Conservation (phyloP, 176 grass and related monocot species). For the Carex pumila region DNA sequence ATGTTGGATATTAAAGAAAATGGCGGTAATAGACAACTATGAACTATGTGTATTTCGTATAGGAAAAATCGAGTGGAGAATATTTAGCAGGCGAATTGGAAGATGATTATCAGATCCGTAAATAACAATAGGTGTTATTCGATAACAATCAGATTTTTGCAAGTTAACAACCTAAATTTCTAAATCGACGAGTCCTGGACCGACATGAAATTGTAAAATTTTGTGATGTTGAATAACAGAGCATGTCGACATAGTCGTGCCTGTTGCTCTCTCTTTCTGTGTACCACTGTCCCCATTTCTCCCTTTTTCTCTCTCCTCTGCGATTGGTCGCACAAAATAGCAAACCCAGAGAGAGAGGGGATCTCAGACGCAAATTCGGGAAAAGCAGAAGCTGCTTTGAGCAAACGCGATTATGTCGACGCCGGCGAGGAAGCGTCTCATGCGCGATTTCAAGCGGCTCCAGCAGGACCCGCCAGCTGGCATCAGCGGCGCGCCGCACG, state of each 20-base stretch:
- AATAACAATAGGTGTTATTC: no score
- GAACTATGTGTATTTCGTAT: not conserved
- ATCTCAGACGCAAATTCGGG: not conserved
- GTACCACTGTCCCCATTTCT: not conserved
- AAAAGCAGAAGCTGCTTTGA: not conserved
- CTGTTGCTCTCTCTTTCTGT: not conserved
- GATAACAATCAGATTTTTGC: no score
- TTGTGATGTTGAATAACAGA: not conserved
- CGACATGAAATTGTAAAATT: not conserved
- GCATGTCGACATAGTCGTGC: not conserved
- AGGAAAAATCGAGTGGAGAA: not conserved
- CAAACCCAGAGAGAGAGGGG: not conserved
- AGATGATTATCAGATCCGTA: no score
- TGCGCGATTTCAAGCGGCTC: constrained; percentile 97
- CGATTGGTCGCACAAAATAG: not conserved
- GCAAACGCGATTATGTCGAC: constrained; percentile 64
- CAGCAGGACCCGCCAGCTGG: constrained; percentile 95
- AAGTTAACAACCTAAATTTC: not conserved
- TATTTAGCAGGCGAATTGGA: not conserved
- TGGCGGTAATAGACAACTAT: no score
- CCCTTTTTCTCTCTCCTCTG: not conserved
- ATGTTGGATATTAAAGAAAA: no score
- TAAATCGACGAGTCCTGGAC: not conserved
- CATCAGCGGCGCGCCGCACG: constrained; percentile 87
- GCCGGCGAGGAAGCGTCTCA: constrained; percentile 94